Evolutionary conservation across 768 basidiomycete species (phyloP), one percentile per base, ranked within the genome.

Genomic region (Lentinula edodes): DNA sequence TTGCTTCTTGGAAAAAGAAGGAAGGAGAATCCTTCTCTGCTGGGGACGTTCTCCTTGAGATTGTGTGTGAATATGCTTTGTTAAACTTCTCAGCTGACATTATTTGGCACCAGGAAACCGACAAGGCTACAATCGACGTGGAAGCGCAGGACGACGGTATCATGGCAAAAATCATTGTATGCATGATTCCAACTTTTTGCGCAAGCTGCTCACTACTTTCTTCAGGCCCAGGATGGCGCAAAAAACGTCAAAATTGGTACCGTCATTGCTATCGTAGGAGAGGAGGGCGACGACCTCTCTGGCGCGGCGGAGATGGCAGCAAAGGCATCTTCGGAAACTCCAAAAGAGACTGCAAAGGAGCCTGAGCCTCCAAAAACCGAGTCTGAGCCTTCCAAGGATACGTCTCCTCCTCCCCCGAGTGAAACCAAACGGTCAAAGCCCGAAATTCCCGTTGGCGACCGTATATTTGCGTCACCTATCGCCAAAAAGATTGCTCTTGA

Each of bases 51-150:
- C 77, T 99, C 62, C 87, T 98, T 52, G 96, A 98, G 76, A 95
- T 99, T 68, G 95, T 95, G 65, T 69, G 87, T 77, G 45, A 60
- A 13, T 32, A 43, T 5, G 1, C 18, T n/a, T 36, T 35, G 48
- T 42, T 58, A 42, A 43, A 4, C 9, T 15, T 45, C 50, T 58
- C 52, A 51, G 52, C 39, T 45, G n/a, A 32, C 50, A n/a, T 43
- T 58, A 51, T n/a, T 53, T 53, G 63, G 54, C 52, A 52, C 13
- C 64, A 96, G 94, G 97, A 99, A 89, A 99, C 97, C 58, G 97
- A 99, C 88, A 99, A 99, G 83, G 96, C 97, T 20, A 95, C 95
- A 52, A 98, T 99, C 75, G 97, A 99, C 77, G 96, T 99, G 39
- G 97, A 99, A 77, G 94, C 97, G 8, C 95, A 95, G 78, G 97